Base-by-base conservation (phyloP, 192 early-diverging fungal species). In the Backusella mclennaniae region DNA sequence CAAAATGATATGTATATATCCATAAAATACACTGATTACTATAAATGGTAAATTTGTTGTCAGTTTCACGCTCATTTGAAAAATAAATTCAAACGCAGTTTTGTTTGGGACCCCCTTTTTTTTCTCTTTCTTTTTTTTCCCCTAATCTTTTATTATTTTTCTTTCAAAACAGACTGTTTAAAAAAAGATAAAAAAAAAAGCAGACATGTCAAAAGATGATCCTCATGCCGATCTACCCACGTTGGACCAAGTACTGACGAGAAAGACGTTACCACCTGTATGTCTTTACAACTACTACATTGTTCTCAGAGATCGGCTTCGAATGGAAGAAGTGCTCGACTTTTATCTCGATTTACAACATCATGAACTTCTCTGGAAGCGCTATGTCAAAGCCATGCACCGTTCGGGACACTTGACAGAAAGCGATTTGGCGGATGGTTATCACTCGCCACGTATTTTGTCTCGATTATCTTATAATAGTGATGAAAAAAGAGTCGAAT, bases 241-340 rank as follows among this genome's bases (percentile, higher is more conserved):
- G n/a, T 80, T 94, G 31, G 87, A 92, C 44, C 87, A 93, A 76
- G 90, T 92, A 17, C 84, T 94, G 9, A 74, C 84, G 67, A 84
- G 93, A 26, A 91, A 89, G 53, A 91, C 92, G 1, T 73, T 83
- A 38, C 90, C 89, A 9, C 93, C 93, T 3, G 84, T 94, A 35
- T 94, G 93, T 69, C 81, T 94, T n/a, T 93, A 86, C 73, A 93
- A 93, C 77, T 93, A 89, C 82, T 94, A 92, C 80, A 82, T 92
- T 63, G 89, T 90, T 46, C 86, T 94, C 84, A 80, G 90, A n/a
- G 91, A 93, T 73, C 78, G 86, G 63, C 88, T 92, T 66, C 76
- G 83, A 36, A 84, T 84, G n/a, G 82, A 89, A 36, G 91, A 92
- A 77, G 87, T 92, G 73, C 85, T 94, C 9, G 92, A 94, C 73